Base-by-base conservation (phyloP, 345 rosid species). In the Arabidopsis arenosa region DNA sequence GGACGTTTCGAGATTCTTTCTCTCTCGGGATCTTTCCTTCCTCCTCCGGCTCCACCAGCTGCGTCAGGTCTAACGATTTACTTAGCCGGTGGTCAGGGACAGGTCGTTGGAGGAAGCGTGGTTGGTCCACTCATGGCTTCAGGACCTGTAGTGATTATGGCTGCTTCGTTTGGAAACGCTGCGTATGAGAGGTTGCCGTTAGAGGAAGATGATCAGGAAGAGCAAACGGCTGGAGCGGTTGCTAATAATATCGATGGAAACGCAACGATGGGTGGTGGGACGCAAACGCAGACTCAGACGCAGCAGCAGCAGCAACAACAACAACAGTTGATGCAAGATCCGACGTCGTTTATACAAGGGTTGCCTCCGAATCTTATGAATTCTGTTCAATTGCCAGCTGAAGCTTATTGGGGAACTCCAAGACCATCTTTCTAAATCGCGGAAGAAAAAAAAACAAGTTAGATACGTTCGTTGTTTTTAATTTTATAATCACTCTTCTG, bases 151-250 rank as follows among this genome's bases (percentile, higher is more conserved):
- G 92, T 93, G 66, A 79, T 93, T 61, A 91, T 93, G 96, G 97
- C 97, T 1, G 98, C 98, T 70, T 93, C 98, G 15, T 93, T 93
- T 57, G 92, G 98, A 14, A 91, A 93, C 87, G 98, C 98, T n/a
- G 93, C 97, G n/a, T 93, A 91, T 59, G 91, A 89, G 82, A 81
- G 93, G 73, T 80, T 92, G 77, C 97, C 97, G 7, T 60, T 90
- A 68, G 97, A 92, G 65, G 97, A 92, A 54, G 96, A 92, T 23
- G 81, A 79, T 33, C 79, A 76, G 5, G 80, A 69, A 62, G 96
- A 89, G 61, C 75, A 62, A 51, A 60, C 72, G 32, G 40, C 55
- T 62, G 79, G 55, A 7, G 70, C 69, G 47, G 81, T 60, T 11
- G 56, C 39, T 53, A 76, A 62, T 30, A 67, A 67, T 76, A 62